Conservation (phyloP, 2,329 filamentous ascomycete species). For the Ciborinia camelliae region DNA sequence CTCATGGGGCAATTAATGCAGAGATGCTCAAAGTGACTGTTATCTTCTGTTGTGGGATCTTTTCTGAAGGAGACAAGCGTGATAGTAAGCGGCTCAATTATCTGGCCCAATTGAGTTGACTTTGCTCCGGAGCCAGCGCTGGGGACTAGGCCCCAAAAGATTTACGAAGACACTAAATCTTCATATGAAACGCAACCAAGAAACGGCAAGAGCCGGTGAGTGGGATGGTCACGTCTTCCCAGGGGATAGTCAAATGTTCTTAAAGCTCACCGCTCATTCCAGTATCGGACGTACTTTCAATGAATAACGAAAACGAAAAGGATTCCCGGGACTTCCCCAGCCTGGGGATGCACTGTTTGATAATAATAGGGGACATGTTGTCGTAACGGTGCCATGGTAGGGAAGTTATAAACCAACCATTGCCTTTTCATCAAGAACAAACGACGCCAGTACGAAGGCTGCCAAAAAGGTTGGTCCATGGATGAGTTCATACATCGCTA, state of each 20-base stretch:
- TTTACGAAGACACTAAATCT: too few relatives aligned
- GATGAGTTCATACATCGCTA: background rate
- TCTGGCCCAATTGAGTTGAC: slow-evolving; percentile 34
- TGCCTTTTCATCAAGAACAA: background rate
- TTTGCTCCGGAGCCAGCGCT: slow-evolving; percentile 57
- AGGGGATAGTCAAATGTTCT: slow-evolving; percentile 22
- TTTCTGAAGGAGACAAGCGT: slow-evolving; percentile 58
- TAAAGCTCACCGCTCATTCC: slow-evolving; percentile 10
- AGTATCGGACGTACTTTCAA: background rate
- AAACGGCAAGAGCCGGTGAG: slow-evolving; percentile 33
- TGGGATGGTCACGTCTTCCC: slow-evolving; percentile 52
- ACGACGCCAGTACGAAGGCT: background rate
- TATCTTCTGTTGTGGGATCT: slow-evolving; percentile 29
- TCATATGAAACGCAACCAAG: too few relatives aligned
- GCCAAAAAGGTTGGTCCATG: background rate
- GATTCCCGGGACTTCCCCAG: background rate
- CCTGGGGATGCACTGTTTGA: background rate
- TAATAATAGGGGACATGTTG: too few relatives aligned
- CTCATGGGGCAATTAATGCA: too few relatives aligned
- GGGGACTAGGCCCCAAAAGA: slow-evolving; percentile 54
- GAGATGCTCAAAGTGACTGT: background rate
- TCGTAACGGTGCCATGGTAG: background rate
- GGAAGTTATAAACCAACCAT: background rate
- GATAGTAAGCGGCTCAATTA: slow-evolving; percentile 48
- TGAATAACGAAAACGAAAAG: background rate